These are phyloP conservation scores for Psophocarpus tetragonolobus DNA, from an alignment of 306 rosid genomes.

Conservation along the genomic window DNA sequence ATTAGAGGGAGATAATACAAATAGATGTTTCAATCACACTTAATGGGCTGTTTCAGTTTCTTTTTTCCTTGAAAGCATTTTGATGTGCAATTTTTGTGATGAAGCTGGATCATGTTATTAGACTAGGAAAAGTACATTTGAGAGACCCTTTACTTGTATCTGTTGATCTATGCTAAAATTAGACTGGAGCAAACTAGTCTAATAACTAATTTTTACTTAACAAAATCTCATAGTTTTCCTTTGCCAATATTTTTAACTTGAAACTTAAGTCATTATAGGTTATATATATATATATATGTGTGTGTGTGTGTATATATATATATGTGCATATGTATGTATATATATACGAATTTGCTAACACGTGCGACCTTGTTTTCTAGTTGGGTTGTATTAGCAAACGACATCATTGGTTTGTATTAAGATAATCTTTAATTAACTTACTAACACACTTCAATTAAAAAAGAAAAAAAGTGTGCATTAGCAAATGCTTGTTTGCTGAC, in stretches of 20 bases:
- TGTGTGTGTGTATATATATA: no score
- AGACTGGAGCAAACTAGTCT: not conserved
- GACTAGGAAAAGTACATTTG: not conserved
- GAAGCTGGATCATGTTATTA: constrained; percentile 10
- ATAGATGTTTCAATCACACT: constrained; percentile 30
- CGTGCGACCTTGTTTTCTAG: no score
- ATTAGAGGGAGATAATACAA: not conserved
- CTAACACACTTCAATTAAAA: no score
- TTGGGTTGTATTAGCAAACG: no score
- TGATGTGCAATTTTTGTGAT: not conserved
- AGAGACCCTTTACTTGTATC: not conserved
- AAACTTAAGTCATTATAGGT: not conserved
- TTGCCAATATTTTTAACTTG: constrained; percentile 5
- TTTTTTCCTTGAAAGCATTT: not conserved
- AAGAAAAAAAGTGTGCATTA: no score
- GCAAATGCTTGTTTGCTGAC: no score
- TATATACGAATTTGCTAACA: no score
- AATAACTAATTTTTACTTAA: constrained; percentile 4
- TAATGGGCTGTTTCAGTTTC: constrained; percentile 13
- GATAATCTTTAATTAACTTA: no score
- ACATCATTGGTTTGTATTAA: no score
- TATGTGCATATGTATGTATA: no score
- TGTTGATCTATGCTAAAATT: not conserved
- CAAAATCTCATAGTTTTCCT: not conserved
- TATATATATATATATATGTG: no score